phyloP scores from a whole-genome alignment of 306 rosid species.

The Clitoria ternatea region DNA sequence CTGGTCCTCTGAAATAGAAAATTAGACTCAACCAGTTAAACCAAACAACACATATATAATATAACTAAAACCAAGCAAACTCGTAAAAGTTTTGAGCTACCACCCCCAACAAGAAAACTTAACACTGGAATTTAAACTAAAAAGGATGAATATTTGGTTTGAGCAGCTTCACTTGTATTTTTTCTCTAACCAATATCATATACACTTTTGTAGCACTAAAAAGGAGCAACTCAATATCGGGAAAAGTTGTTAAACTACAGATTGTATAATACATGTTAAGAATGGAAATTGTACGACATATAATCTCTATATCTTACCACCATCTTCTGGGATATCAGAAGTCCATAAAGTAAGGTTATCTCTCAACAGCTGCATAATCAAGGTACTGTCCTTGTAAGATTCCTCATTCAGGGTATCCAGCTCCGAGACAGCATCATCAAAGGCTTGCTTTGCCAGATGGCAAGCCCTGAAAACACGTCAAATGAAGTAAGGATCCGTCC shows the following conservation, averaged over 20 bases:
- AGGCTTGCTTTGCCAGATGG: slow-evolving; percentile 74
- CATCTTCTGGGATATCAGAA: slow-evolving; percentile 66
- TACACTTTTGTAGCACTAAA: neutral
- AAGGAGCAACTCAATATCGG: neutral
- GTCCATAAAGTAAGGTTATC: slow-evolving; percentile 80
- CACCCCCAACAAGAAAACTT: neutral
- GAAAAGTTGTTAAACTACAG: too few relatives aligned
- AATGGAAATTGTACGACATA: neutral
- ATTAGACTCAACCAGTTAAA: neutral
- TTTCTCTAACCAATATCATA: neutral
- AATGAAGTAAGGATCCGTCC: slow-evolving; percentile 12
- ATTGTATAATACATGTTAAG: too few relatives aligned
- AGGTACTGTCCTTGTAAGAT: slow-evolving; percentile 78
- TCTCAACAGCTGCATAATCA: slow-evolving; percentile 73
- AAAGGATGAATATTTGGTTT: neutral
- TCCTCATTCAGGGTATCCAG: slow-evolving; percentile 63
- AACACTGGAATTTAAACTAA: neutral
- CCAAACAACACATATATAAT: neutral
- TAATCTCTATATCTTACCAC: slow-evolving; percentile 42
- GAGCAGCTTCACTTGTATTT: neutral
- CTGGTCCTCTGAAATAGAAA: slow-evolving; percentile 32
- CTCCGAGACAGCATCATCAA: slow-evolving; percentile 73
- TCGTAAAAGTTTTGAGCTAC: neutral
- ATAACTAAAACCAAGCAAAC: neutral
- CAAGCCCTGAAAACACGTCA: slow-evolving; percentile 53